These are phyloP conservation scores for Plasmodium chabaudi DNA, from an alignment of 169 alveolate genomes.

Conservation along the genomic window DNA sequence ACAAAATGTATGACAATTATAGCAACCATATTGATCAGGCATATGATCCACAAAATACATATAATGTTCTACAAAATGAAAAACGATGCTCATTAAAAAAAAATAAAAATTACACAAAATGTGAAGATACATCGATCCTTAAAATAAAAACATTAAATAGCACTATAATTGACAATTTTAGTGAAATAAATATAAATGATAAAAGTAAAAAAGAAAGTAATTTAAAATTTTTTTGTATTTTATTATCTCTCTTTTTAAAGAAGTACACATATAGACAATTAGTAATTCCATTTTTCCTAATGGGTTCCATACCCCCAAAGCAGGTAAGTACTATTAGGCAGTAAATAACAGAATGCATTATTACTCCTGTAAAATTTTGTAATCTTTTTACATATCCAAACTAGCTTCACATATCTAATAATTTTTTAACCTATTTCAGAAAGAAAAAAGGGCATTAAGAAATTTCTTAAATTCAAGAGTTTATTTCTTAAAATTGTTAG, in stretches of 20 bases:
- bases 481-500: constrained; percentile 27
- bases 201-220: constrained; percentile 39
- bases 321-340: constrained; percentile 23
- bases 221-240: constrained; percentile 53
- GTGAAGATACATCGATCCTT: not conserved
- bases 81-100: not conserved
- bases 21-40: too few species aligned
- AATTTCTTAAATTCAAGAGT: constrained; percentile 44
- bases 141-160: constrained; percentile 22
- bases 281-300: constrained; percentile 14
- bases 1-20: too few species aligned
- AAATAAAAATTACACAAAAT: not conserved
- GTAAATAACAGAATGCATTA: not conserved
- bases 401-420: too few species aligned
- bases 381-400: not conserved
- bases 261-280: constrained; percentile 23
- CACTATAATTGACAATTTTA: constrained; percentile 63
- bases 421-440: not conserved
- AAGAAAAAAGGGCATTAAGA: constrained; percentile 29
- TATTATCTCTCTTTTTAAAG: constrained; percentile 47
- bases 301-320: constrained; percentile 17
- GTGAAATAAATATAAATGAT: constrained; percentile 51
- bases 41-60: too few species aligned
- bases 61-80: too few species aligned
- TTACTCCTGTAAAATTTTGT: not conserved